Evolutionary conservation across 2,329 filamentous ascomycete genomes (phyloP), one percentile per base, ranked within the genome.

Genomic region (Coniochaeta ligniaria): DNA sequence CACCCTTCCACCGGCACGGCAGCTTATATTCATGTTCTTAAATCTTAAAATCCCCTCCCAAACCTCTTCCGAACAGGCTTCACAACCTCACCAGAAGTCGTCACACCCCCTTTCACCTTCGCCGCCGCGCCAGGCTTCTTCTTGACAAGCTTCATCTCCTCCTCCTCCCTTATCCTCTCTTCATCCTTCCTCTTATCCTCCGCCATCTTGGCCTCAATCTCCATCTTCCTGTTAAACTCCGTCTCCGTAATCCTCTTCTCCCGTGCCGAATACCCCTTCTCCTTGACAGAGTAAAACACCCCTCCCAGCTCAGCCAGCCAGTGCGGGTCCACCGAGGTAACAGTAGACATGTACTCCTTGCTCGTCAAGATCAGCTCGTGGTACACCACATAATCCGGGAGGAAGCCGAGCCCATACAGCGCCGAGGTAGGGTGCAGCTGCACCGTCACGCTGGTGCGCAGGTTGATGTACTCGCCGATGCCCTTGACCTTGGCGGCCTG

Each of bases 301-400:
- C 93, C 95, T 36, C 96, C 95, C 6, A 99, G 80, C 72, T 99
- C 95, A 7, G 95, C 95, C 45, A 99, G 84, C 95, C 95, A 99
- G 72, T 96, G 92, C 59, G 95, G 94, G 72, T 99, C 95, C 1
- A 99, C 95, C 1, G 92, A 86, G 5, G 95, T 99, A 11, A 99
- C 95, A 5, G 92, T 96, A 3, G 91, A 96, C 87, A 99, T 97
- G 78, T 98, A 99, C 72, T 98, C 95, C 72, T 96, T 97, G 61
- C 88, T 91, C 0, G 95, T 99, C 63, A 99, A 85, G 68, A 99
- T 96, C 61, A 99, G 84, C 75, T 99, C 95, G 79, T 99, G 95
- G 75, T 99, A 99, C 47, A 99, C 87, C 59, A 99, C 92, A 70
- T 98, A 98, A 72, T 99, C 95, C 1, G 96, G 95, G 26, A 96